Percentiles rank a stretch among this genome's conserved stretches.
These are phyloP conservation scores for Apophysomyces trapeziformis DNA, from an alignment of 371 early-diverging fungal species.

Conservation along the genomic window DNA sequence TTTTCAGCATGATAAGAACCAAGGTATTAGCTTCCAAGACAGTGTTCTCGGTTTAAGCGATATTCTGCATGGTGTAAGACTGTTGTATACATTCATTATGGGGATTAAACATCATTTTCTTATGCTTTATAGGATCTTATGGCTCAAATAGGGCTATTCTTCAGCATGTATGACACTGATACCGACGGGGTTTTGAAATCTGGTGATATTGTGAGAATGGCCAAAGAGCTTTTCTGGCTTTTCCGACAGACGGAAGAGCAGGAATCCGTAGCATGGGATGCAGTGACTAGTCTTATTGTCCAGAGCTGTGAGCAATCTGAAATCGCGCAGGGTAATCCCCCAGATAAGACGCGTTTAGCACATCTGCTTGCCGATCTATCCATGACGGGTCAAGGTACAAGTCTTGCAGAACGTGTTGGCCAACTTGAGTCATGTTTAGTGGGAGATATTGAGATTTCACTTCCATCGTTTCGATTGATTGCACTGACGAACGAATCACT, in stretches of 20 bases:
- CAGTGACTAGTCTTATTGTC: constrained; percentile 64
- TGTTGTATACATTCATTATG: background rate
- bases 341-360: constrained; percentile 14
- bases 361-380: constrained; percentile 20
- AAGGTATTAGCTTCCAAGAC: constrained; percentile 74
- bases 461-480: constrained; percentile 60
- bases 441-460: constrained; percentile 26
- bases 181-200: constrained; percentile 66
- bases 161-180: constrained; percentile 79
- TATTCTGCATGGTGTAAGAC: constrained; percentile 68
- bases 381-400: constrained; percentile 9
- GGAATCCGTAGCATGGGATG: constrained; percentile 54
- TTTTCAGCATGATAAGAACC: constrained; percentile 55
- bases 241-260: constrained; percentile 54
- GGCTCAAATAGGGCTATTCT: constrained; percentile 79
- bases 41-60: constrained; percentile 77
- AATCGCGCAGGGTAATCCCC: constrained; percentile 25
- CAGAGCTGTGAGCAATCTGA: constrained; percentile 67
- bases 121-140: constrained; percentile 63
- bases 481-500: constrained; percentile 70
- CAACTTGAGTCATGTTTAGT: constrained; percentile 15
- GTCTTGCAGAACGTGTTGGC: constrained; percentile 18
- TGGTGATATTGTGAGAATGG: constrained; percentile 80
- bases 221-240: constrained; percentile 80
- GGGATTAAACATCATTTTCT: background rate